A percentile compares a stretch with the other conserved stretches of the same genome.
phyloP scores from a whole-genome alignment of 768 basidiomycete species.

The Podaxis pistillaris region DNA sequence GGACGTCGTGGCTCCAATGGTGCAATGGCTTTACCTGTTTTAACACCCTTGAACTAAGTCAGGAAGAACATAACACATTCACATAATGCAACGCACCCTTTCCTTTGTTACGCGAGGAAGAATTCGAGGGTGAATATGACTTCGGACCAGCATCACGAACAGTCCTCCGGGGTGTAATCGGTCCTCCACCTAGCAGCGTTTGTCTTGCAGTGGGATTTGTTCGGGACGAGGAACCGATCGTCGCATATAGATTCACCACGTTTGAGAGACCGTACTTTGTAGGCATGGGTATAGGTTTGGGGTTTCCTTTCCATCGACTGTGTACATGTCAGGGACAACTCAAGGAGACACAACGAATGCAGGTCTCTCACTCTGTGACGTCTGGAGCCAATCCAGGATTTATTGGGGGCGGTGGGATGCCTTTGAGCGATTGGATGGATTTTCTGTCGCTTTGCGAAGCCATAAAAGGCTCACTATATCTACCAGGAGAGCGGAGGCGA shows the following conservation, averaged over 20 bases:
- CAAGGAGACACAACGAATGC: background rate
- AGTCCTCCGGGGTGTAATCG: background rate
- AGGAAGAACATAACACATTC: background rate
- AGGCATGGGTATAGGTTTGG: background rate
- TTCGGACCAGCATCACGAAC: background rate
- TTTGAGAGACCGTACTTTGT: background rate
- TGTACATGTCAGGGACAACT: background rate
- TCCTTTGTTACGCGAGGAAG: slow-evolving; percentile 2
- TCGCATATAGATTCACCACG: slow-evolving; percentile 4
- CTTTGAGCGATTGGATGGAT: background rate
- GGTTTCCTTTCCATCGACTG: background rate
- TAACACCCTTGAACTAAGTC: background rate
- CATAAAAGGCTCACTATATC: slow-evolving; percentile 9
- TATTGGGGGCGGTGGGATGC: background rate
- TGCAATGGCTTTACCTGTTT: slow-evolving; percentile 1
- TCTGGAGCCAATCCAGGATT: background rate
- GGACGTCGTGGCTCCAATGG: background rate
- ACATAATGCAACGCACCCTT: slow-evolving; percentile 2
- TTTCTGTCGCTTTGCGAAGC: slow-evolving; percentile 12
- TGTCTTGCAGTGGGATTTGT: slow-evolving; percentile 5
- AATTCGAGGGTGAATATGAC: background rate
- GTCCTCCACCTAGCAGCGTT: background rate
- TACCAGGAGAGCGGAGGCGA: slow-evolving; percentile 9
- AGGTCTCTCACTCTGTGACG: background rate
- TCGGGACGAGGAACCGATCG: background rate